Conservation (phyloP, 2,329 filamentous ascomycete genomes). For the Pestalotiopsis sp. region DNA sequence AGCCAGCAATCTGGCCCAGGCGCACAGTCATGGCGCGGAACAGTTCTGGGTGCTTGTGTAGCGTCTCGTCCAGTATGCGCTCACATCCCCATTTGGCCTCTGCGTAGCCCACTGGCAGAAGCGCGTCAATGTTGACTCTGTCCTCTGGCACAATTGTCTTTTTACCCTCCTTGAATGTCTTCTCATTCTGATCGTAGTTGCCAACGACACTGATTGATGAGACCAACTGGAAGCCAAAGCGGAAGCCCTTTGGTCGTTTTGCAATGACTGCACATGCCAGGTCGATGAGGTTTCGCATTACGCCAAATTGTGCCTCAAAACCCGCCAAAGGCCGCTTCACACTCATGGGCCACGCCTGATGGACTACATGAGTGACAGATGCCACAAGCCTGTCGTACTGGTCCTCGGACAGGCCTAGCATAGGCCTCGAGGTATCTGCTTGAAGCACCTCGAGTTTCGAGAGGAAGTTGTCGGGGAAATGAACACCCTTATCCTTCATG, state of each 20-base stretch:
- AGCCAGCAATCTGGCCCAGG: constrained; percentile 55
- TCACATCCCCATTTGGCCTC: constrained; percentile 56
- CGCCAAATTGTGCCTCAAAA: constrained; percentile 51
- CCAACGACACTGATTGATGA: constrained; percentile 43
- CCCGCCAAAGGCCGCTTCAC: constrained; percentile 48
- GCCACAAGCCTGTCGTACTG: constrained; percentile 38
- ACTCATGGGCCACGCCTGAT: constrained; percentile 59
- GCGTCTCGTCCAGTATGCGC: constrained; percentile 47
- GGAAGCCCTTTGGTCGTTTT: constrained; percentile 15
- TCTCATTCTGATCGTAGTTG: constrained; percentile 24
- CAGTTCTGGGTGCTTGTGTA: constrained; percentile 39
- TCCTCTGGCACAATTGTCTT: constrained; percentile 41
- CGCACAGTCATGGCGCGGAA: constrained; percentile 48
- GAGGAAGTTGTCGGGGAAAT: background rate
- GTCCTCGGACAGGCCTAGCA: constrained; percentile 46
- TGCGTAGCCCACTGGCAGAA: constrained; percentile 49
- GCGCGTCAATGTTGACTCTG: constrained; percentile 36
- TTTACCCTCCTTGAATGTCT: constrained; percentile 17
- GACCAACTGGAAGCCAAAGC: constrained; percentile 40
- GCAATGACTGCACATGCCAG: constrained; percentile 38
- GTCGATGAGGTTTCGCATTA: constrained; percentile 50
- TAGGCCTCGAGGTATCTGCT: constrained; percentile 45
- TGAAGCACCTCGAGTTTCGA: constrained; percentile 23
- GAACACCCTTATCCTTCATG: constrained; percentile 1
- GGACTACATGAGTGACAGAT: constrained; percentile 47